A percentile compares a stretch with the other conserved stretches of the same genome.
phyloP scores from a whole-genome alignment of 2,329 filamentous ascomycete genomes.

The Claviceps sp. region DNA sequence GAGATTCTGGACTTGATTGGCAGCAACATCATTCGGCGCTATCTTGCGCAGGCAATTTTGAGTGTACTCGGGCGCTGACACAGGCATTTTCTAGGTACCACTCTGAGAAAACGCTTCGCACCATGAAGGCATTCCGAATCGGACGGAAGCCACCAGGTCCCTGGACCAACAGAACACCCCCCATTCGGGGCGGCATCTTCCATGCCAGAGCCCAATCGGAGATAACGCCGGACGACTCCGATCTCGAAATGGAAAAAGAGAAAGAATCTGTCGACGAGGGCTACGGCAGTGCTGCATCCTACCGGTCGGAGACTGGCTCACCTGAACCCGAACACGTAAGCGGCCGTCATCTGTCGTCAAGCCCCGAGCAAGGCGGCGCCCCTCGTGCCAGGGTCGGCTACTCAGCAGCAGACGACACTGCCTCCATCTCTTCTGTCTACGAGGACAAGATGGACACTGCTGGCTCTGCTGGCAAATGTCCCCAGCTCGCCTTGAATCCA shows the following conservation, averaged over 20 bases:
- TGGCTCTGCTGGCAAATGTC: not conserved
- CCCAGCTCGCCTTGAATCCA: slow-evolving; percentile 5
- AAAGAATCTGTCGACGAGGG: slow-evolving; percentile 7
- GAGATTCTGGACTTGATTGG: not conserved
- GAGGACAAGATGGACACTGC: not conserved
- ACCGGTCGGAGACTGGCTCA: slow-evolving; percentile 2
- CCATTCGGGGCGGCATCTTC: slow-evolving; percentile 37
- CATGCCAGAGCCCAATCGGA: slow-evolving; percentile 3
- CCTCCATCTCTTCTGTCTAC: not conserved
- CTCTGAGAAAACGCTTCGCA: slow-evolving; percentile 34
- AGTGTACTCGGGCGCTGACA: slow-evolving; percentile 8
- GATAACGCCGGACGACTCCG: slow-evolving; percentile 7
- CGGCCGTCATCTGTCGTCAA: not conserved
- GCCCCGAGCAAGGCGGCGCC: not conserved
- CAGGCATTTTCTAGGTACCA: slow-evolving; percentile 37
- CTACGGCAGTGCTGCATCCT: slow-evolving; percentile 6
- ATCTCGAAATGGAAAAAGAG: slow-evolving; percentile 5
- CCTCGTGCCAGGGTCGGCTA: slow-evolving; percentile 2
- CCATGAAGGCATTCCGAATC: slow-evolving; percentile 48
- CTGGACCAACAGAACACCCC: slow-evolving; percentile 46
- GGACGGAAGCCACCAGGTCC: slow-evolving; percentile 38
- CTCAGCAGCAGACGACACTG: not conserved
- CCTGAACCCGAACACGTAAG: slow-evolving; percentile 2
- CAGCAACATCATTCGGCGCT: not conserved
- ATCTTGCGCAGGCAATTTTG: not conserved